A percentile compares a stretch with the other conserved stretches of the same genome.
These are phyloP conservation scores for Penicillium aurantiogriseum DNA, from an alignment of 2,329 filamentous ascomycete species.

Conservation along the genomic window DNA sequence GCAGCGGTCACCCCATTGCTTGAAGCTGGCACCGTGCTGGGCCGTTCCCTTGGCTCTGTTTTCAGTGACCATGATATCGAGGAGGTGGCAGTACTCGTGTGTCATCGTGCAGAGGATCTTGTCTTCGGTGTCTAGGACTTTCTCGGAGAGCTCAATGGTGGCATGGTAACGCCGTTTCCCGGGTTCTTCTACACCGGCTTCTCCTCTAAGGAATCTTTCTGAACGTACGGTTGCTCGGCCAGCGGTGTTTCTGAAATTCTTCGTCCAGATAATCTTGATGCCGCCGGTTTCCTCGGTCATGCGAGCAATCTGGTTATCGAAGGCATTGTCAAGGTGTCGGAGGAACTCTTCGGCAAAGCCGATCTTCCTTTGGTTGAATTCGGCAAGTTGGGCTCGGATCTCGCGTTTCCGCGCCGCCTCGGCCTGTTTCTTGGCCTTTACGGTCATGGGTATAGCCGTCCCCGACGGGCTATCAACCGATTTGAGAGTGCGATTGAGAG, in stretches of 20 bases:
- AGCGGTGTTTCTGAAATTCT: conserved; percentile 62
- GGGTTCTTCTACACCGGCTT: background rate
- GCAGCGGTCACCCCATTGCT: conserved; percentile 59
- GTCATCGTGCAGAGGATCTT: conserved; percentile 87
- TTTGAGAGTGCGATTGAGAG: background rate
- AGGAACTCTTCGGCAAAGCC: conserved; percentile 55
- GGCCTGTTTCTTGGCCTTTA: conserved; percentile 41
- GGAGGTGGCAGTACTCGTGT: conserved; percentile 93
- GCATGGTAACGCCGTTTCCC: conserved; percentile 58
- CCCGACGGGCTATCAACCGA: conserved; percentile 2
- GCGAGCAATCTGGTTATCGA: conserved; percentile 50
- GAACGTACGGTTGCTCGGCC: conserved; percentile 59
- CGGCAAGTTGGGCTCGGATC: conserved; percentile 27
- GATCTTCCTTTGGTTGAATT: conserved; percentile 55
- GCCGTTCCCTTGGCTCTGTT: conserved; percentile 41
- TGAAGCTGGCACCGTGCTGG: conserved; percentile 83
- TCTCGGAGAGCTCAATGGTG: conserved; percentile 82
- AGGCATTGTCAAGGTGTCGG: conserved; percentile 53
- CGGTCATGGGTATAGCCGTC: conserved; percentile 32
- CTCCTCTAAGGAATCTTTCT: conserved; percentile 15
- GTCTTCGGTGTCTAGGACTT: conserved; percentile 75
- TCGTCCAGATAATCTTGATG: conserved; percentile 60
- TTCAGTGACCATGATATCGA: conserved; percentile 83
- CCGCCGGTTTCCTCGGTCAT: conserved; percentile 56
- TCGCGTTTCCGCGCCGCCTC: conserved; percentile 39